A percentile compares a stretch with the other conserved stretches of the same genome.
phyloP scores from a whole-genome alignment of 2,329 filamentous ascomycete genomes.

The Pseudocercospora cruenta region DNA sequence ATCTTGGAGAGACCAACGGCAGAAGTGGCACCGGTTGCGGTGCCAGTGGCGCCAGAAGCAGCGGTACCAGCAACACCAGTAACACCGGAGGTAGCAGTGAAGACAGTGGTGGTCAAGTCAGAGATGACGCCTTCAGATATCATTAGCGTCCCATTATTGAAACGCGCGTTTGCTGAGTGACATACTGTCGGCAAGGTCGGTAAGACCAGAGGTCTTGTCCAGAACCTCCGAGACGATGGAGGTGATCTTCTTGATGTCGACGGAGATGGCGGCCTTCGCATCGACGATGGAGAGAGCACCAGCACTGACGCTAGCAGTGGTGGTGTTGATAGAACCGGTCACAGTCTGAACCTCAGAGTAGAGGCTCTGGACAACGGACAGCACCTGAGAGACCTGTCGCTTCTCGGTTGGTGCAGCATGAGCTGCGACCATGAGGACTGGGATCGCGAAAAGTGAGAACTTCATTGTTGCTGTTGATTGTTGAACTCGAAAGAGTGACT shows the following conservation, averaged over 20 bases:
- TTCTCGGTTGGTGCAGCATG: slow-evolving; percentile 25
- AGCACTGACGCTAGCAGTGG: slow-evolving; percentile 2
- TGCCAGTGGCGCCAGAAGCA: neutral
- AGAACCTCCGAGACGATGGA: slow-evolving; percentile 1
- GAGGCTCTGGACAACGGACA: slow-evolving; percentile 18
- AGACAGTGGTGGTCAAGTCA: neutral
- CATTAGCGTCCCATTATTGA: slow-evolving; percentile 1
- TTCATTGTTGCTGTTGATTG: slow-evolving; percentile 26
- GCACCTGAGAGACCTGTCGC: slow-evolving; percentile 18
- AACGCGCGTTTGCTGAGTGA: slow-evolving; percentile 1
- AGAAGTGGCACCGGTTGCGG: slow-evolving; percentile 3
- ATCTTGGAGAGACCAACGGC: slow-evolving; percentile 2
- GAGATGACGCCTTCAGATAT: neutral
- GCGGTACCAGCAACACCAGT: neutral
- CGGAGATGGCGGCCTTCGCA: slow-evolving; percentile 13
- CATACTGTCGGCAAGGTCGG: slow-evolving; percentile 5
- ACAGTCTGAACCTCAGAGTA: slow-evolving; percentile 14
- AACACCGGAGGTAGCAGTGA: slow-evolving; percentile 1
- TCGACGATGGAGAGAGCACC: neutral
- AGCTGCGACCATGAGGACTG: slow-evolving; percentile 23
- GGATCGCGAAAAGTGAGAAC: slow-evolving; percentile 25
- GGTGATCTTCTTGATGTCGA: slow-evolving; percentile 11
- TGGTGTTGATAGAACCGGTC: slow-evolving; percentile 18
- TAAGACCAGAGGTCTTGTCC: slow-evolving; percentile 6
- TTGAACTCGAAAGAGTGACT: slow-evolving; percentile 26